A percentile compares a stretch with the other conserved stretches of the same genome.
Evolutionary conservation across 75 land plant genomes (phyloP).

Genomic region (Isoetes taiwanensis): DNA sequence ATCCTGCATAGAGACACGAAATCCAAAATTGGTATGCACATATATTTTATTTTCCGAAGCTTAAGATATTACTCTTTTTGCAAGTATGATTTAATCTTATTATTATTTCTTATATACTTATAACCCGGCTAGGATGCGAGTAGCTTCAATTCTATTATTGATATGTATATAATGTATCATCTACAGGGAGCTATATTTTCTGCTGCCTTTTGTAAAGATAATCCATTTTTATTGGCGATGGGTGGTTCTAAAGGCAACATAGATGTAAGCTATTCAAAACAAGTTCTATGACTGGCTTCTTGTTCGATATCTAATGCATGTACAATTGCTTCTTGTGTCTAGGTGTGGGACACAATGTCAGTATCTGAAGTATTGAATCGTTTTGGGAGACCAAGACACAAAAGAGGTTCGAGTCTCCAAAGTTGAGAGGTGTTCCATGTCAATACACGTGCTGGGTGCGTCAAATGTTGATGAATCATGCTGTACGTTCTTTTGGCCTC

Average conservation of each 20-base stretch:
- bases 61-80: too few relatives aligned
- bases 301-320: neutral
- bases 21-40: conserved; percentile 80
- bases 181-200: conserved; percentile 74
- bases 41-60: too few relatives aligned
- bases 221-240: conserved; percentile 70
- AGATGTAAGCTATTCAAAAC: conserved; percentile 31
- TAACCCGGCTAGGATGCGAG: too few relatives aligned
- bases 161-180: neutral
- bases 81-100: too few relatives aligned
- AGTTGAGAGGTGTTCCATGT: too few relatives aligned
- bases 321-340: neutral
- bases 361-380: conserved; percentile 34
- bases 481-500: too few relatives aligned
- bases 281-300: neutral
- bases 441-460: too few relatives aligned
- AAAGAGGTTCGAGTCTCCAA: too few relatives aligned
- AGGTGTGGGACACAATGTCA: conserved; percentile 60
- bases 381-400: too few relatives aligned
- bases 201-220: conserved; percentile 67
- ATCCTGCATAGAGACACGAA: conserved; percentile 51
- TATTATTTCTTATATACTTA: too few relatives aligned
- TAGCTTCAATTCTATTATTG: neutral
- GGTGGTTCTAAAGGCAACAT: conserved; percentile 83
- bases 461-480: too few relatives aligned